These are phyloP conservation scores for Vigna reflexopilosa DNA, from an alignment of 306 rosid species.

Conservation along the genomic window DNA sequence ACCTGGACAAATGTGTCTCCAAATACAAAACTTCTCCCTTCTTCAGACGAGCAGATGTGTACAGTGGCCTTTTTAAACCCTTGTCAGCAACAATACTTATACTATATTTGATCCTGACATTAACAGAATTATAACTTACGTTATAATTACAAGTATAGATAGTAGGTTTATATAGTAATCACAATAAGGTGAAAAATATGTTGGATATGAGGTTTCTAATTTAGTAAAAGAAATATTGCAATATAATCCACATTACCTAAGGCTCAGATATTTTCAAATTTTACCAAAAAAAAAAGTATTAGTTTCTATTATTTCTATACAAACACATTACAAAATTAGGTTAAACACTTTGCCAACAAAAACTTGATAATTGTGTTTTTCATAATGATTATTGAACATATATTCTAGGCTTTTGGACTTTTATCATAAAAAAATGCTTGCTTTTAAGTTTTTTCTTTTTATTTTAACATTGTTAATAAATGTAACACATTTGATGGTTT, in stretches of 20 bases:
- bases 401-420: too few species aligned
- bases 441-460: too few species aligned
- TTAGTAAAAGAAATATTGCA: slow-evolving; percentile 25
- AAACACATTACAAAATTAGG: slow-evolving; percentile 8
- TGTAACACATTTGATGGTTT: too few species aligned
- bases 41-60: slow-evolving; percentile 89
- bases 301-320: slow-evolving; percentile 15
- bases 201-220: slow-evolving; percentile 13
- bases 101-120: slow-evolving; percentile 84
- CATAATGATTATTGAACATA: too few species aligned
- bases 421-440: too few species aligned
- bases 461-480: too few species aligned
- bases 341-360: slow-evolving; percentile 17
- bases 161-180: slow-evolving; percentile 19
- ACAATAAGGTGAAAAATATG: slow-evolving; percentile 25
- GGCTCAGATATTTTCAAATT: slow-evolving; percentile 27
- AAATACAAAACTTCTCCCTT: slow-evolving; percentile 97
- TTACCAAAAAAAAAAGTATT: slow-evolving; percentile 3
- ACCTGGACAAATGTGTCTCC: slow-evolving; percentile 89
- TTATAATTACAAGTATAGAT: slow-evolving; percentile 30
- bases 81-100: slow-evolving; percentile 90
- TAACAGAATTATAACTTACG: slow-evolving; percentile 1
- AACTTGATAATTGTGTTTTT: not conserved
- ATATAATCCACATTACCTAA: slow-evolving; percentile 5
- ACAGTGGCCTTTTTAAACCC: slow-evolving; percentile 87